Conservation (phyloP, 768 basidiomycete genomes). For the Tremella yokohamensis region DNA sequence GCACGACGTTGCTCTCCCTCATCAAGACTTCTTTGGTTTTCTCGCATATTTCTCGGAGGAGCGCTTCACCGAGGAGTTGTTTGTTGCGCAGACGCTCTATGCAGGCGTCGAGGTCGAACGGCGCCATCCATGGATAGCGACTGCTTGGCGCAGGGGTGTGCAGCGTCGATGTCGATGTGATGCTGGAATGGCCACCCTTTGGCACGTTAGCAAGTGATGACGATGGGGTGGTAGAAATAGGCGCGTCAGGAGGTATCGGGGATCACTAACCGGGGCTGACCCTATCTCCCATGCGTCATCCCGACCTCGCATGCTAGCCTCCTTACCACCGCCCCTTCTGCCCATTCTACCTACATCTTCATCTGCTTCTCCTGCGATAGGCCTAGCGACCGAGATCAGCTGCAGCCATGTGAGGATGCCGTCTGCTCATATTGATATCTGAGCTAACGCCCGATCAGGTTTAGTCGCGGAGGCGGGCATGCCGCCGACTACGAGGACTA, state of each 20-base stretch:
- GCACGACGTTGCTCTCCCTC: constrained; percentile 97
- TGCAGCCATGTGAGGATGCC: constrained; percentile 2
- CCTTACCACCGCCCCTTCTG: too few species aligned
- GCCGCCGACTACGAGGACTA: constrained; percentile 46
- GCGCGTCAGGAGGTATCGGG: too few species aligned
- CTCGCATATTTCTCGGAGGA: constrained; percentile 97
- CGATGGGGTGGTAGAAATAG: neutral
- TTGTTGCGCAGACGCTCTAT: constrained; percentile 84
- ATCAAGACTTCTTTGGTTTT: constrained; percentile 99
- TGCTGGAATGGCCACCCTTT: neutral
- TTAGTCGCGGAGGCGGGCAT: constrained; percentile 20
- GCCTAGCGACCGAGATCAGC: neutral
- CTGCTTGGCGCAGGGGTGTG: too few species aligned
- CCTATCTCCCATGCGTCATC: too few species aligned
- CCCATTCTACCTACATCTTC: too few species aligned
- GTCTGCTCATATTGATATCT: neutral
- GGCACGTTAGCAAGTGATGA: constrained; percentile 4
- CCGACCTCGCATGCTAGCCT: too few species aligned
- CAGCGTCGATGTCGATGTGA: neutral
- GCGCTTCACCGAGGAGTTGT: constrained; percentile 88
- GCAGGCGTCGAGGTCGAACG: constrained; percentile 93
- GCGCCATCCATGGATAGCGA: constrained; percentile 33
- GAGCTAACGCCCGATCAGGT: constrained; percentile 18
- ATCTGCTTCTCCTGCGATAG: too few species aligned
- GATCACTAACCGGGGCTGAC: too few species aligned